These are phyloP conservation scores for Chamaecyparis obtusa DNA, from an alignment of 75 land plant genomes.

Conservation along the genomic window DNA sequence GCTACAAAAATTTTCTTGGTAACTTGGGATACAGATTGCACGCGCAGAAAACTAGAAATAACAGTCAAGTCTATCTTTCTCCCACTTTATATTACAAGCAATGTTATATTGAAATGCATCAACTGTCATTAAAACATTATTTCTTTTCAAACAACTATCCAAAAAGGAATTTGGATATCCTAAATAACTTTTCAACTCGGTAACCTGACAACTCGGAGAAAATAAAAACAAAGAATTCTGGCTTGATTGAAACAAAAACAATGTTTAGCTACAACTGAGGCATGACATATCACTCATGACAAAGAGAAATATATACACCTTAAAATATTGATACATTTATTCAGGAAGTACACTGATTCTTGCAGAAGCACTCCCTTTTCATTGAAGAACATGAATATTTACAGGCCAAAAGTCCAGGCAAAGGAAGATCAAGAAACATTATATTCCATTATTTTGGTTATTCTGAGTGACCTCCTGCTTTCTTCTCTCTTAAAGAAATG, in stretches of 20 bases:
- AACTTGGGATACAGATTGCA: background rate
- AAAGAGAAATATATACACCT: background rate
- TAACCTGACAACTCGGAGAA: background rate
- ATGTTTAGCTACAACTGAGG: background rate
- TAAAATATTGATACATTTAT: constrained; percentile 8
- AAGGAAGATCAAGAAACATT: background rate
- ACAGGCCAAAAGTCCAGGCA: background rate
- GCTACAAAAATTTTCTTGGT: background rate
- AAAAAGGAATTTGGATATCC: background rate
- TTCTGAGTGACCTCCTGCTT: background rate
- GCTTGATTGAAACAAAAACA: background rate
- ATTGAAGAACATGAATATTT: constrained; percentile 6
- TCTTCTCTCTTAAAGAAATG: background rate
- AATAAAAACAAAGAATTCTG: background rate
- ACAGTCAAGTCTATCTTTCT: background rate
- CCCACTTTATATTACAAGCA: background rate
- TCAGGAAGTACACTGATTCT: constrained; percentile 1
- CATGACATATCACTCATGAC: background rate
- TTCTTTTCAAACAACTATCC: background rate
- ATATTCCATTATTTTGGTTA: background rate
- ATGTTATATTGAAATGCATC: background rate
- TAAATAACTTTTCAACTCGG: background rate
- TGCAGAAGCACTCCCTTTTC: background rate
- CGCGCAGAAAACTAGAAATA: background rate
- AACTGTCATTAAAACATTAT: background rate